A percentile compares a stretch with the other conserved stretches of the same genome.
Conservation (phyloP, 202 grass and related monocot genomes). For the Dendrocalamus latiflorus region DNA sequence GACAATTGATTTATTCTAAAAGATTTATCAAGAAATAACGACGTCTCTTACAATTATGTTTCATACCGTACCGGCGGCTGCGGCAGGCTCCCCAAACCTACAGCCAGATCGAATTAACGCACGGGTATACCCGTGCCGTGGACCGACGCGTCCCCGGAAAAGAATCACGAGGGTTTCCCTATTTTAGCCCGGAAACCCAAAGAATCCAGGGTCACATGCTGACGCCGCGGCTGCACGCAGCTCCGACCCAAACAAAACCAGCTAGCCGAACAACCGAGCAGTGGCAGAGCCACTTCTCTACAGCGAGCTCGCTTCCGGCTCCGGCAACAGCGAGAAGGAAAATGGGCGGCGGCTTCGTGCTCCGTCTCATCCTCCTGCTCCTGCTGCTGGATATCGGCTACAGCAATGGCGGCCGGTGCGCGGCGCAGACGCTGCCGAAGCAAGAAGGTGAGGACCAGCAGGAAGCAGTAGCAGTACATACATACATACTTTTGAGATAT, state of each 20-base stretch:
- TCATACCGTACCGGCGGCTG: no score
- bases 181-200: no score
- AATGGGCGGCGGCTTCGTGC: background rate
- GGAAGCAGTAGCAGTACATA: background rate
- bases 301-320: background rate
- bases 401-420: slow-evolving; percentile 33
- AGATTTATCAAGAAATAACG: no score
- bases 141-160: no score
- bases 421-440: slow-evolving; percentile 33
- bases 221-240: background rate
- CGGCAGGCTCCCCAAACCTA: no score
- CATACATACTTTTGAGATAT: background rate
- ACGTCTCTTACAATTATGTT: no score
- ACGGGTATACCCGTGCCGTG: no score
- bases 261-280: background rate
- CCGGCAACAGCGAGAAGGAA: background rate
- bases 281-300: no score
- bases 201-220: no score
- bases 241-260: background rate
- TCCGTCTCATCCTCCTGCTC: background rate
- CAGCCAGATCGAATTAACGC: no score
- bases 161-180: no score
- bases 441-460: slow-evolving; percentile 53
- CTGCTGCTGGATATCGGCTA: slow-evolving; percentile 22
- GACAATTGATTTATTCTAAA: no score